Conservation (phyloP, 495 filamentous ascomycete genomes). For the Amniculicola lignicola region DNA sequence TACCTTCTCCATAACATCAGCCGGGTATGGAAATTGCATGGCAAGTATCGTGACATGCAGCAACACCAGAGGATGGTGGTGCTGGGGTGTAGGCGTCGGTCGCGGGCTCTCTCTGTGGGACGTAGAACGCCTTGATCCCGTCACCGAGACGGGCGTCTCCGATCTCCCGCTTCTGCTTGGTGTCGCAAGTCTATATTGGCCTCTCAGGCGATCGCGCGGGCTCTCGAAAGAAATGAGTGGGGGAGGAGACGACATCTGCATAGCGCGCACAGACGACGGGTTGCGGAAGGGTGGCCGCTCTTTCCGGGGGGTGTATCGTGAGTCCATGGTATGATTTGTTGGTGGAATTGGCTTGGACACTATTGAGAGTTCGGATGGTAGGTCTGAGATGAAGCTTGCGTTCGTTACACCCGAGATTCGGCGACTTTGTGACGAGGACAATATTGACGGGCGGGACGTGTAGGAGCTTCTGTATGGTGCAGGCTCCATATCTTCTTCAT, state of each 20-base stretch:
- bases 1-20: constrained; percentile 50
- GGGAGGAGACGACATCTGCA: constrained; percentile 73
- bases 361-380: constrained; percentile 32
- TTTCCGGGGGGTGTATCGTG: constrained; percentile 40
- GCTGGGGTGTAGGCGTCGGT: constrained; percentile 24
- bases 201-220: constrained; percentile 44
- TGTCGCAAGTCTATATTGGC: constrained; percentile 27
- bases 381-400: constrained; percentile 24
- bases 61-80: constrained; percentile 70
- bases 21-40: constrained; percentile 64
- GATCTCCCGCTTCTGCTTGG: constrained; percentile 27
- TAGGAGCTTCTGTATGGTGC: constrained; percentile 22
- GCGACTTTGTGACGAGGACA: constrained; percentile 14
- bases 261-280: constrained; percentile 69
- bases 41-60: constrained; percentile 83
- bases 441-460: constrained; percentile 17
- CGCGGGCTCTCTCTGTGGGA: constrained; percentile 23
- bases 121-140: constrained; percentile 22
- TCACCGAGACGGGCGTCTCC: constrained; percentile 31
- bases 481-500: constrained; percentile 2
- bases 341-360: constrained; percentile 16
- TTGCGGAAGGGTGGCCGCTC: constrained; percentile 59
- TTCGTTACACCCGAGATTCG: constrained; percentile 32
- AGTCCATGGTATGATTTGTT: constrained; percentile 11
- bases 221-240: constrained; percentile 49